These are phyloP conservation scores for Russula sp. DNA, from an alignment of 768 basidiomycete species.

Conservation along the genomic window DNA sequence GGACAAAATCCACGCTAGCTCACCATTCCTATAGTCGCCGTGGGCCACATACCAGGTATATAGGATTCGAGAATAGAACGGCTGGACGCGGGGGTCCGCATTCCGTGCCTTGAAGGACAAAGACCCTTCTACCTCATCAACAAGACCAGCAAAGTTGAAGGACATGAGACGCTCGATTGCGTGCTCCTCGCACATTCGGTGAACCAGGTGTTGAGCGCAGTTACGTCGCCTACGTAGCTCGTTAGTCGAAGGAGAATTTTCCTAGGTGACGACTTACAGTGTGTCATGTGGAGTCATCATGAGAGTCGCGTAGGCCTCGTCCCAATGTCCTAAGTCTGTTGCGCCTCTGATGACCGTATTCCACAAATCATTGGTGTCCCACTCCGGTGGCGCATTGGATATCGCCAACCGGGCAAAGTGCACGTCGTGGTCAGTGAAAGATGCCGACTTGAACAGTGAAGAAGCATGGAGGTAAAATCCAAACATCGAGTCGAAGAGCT, in stretches of 20 bases:
- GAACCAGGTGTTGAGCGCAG: constrained; percentile 72
- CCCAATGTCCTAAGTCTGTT: constrained; percentile 65
- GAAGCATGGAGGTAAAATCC: constrained; percentile 74
- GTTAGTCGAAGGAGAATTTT: neutral
- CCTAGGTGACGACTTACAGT: constrained; percentile 48
- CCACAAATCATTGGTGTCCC: constrained; percentile 69
- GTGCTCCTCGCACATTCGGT: constrained; percentile 88
- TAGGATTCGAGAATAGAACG: constrained; percentile 85
- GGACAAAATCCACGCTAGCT: constrained; percentile 26
- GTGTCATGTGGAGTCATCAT: constrained; percentile 67
- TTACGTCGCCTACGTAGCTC: constrained; percentile 60
- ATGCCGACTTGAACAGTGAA: constrained; percentile 59
- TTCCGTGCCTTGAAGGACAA: constrained; percentile 92
- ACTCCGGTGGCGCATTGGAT: constrained; percentile 48
- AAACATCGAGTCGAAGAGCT: constrained; percentile 52
- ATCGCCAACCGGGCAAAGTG: constrained; percentile 75
- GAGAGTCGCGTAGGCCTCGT: constrained; percentile 80
- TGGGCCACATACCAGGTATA: constrained; percentile 88
- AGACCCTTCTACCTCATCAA: constrained; percentile 80
- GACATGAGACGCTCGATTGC: constrained; percentile 70
- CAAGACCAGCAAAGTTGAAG: constrained; percentile 78
- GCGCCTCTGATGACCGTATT: constrained; percentile 67
- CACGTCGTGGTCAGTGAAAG: constrained; percentile 53
- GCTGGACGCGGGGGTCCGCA: constrained; percentile 77
- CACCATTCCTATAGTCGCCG: constrained; percentile 89